A percentile compares a stretch with the other conserved stretches of the same genome.
phyloP scores from a whole-genome alignment of 257 asterid species.

The Jasminum sambac region DNA sequence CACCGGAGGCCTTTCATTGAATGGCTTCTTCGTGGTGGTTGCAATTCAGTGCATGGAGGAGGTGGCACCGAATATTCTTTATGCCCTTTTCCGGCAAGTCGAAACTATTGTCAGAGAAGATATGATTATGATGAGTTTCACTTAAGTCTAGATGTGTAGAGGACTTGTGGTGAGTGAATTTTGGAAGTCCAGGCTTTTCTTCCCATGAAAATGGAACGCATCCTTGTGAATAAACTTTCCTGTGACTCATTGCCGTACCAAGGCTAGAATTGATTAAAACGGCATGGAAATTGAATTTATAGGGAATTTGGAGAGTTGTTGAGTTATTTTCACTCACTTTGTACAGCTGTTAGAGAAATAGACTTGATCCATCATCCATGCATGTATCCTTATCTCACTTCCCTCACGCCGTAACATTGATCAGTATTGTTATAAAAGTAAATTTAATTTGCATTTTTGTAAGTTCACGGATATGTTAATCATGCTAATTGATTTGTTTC shows the following conservation, averaged over 20 bases:
- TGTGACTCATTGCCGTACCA: slow-evolving; percentile 48
- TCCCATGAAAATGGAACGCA: slow-evolving; percentile 80
- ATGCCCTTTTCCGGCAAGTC: too few species aligned
- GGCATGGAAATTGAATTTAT: not conserved
- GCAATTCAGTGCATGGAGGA: slow-evolving; percentile 37
- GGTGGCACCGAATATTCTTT: slow-evolving; percentile 34
- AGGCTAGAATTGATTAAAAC: not conserved
- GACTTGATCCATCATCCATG: not conserved
- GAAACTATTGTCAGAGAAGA: not conserved
- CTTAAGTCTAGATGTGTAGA: slow-evolving; percentile 6
- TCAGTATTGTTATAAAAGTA: too few species aligned
- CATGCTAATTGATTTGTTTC: too few species aligned
- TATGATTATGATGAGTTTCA: not conserved
- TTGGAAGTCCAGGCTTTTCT: slow-evolving; percentile 67
- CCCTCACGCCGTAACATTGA: too few species aligned
- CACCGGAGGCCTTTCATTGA: slow-evolving; percentile 20
- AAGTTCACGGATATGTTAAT: too few species aligned
- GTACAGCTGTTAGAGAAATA: not conserved
- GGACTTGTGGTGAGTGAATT: slow-evolving; percentile 35
- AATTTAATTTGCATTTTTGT: too few species aligned
- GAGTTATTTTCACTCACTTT: not conserved
- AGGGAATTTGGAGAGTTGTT: not conserved
- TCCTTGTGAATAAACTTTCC: slow-evolving; percentile 40
- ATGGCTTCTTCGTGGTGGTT: slow-evolving; percentile 26
- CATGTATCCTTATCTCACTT: too few species aligned